phyloP scores from a whole-genome alignment of 2,329 filamentous ascomycete genomes.

The Didymella sp. region DNA sequence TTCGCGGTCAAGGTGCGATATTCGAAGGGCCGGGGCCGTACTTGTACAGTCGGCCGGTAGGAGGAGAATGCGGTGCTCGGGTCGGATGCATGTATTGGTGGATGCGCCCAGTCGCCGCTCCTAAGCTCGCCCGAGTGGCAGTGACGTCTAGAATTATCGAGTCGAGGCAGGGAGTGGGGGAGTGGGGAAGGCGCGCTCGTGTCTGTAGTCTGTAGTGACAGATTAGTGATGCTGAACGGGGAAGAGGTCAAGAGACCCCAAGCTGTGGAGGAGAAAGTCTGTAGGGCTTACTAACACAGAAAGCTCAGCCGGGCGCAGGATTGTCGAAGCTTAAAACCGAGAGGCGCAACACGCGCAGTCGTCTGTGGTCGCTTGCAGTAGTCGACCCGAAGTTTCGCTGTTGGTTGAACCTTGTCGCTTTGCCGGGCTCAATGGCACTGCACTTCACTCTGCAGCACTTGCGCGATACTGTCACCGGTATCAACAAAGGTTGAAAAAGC shows the following conservation, averaged over 20 bases:
- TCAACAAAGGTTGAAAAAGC: conserved; percentile 15
- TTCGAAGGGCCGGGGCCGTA: conserved; percentile 24
- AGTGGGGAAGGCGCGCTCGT: conserved; percentile 12
- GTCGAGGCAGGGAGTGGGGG: conserved; percentile 21
- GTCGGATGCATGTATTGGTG: conserved; percentile 55
- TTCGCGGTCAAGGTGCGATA: conserved; percentile 6
- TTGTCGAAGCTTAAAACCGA: conserved; percentile 27
- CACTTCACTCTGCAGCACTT: conserved; percentile 18
- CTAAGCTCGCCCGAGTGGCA: conserved; percentile 32
- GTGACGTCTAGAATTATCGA: conserved; percentile 20
- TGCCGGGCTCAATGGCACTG: conserved; percentile 27
- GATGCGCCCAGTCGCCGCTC: conserved; percentile 60
- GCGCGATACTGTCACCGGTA: not conserved
- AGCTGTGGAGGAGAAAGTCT: conserved; percentile 14
- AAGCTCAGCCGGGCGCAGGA: conserved; percentile 25
- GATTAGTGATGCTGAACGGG: conserved; percentile 19
- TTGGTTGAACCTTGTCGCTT: conserved; percentile 4
- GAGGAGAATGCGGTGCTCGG: conserved; percentile 27
- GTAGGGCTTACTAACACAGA: conserved; percentile 24
- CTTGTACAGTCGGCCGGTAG: conserved; percentile 27
- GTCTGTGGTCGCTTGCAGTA: conserved; percentile 12
- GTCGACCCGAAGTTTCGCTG: conserved; percentile 7
- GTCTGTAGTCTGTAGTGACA: conserved; percentile 8
- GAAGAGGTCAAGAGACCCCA: conserved; percentile 19
- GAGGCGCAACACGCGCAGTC: conserved; percentile 21